phyloP scores from a whole-genome alignment of 192 early-diverging fungal species.

The Coemansia sp. region DNA sequence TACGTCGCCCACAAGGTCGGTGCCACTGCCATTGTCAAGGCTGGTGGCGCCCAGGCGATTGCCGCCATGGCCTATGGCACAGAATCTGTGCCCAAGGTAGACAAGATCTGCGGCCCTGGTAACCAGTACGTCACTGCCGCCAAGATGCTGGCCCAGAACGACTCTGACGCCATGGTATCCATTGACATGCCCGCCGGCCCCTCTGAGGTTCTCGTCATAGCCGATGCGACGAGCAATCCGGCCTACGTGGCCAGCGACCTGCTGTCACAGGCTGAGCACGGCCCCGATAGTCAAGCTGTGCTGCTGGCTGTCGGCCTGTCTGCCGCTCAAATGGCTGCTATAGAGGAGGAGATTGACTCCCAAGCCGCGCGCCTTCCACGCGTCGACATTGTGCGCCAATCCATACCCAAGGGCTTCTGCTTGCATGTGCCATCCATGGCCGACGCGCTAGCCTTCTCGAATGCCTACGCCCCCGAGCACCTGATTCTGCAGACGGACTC shows the following conservation, averaged over 20 bases:
- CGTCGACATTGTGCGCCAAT: constrained; percentile 81
- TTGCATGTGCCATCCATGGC: constrained; percentile 67
- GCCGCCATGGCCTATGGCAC: constrained; percentile 99
- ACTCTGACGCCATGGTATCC: constrained; percentile 86
- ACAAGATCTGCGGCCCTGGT: constrained; percentile 99
- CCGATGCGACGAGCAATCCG: constrained; percentile 79
- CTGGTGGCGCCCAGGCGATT: constrained; percentile 97
- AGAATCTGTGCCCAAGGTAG: constrained; percentile 92
- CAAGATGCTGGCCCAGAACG: constrained; percentile 97
- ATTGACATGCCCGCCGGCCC: constrained; percentile 99
- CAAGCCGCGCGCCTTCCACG: constrained; percentile 87
- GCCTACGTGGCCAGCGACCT: constrained; percentile 94
- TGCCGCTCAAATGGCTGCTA: constrained; percentile 64
- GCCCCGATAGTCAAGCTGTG: constrained; percentile 93
- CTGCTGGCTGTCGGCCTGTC: constrained; percentile 80
- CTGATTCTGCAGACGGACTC: constrained; percentile 89
- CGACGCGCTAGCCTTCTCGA: constrained; percentile 88
- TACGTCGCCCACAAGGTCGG: constrained; percentile 98
- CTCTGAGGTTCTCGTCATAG: constrained; percentile 98
- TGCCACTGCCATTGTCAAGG: constrained; percentile 84
- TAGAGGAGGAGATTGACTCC: constrained; percentile 74
- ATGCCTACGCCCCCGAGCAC: constrained; percentile 97
- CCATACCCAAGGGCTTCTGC: constrained; percentile 83
- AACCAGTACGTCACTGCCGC: constrained; percentile 99
- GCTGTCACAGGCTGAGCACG: constrained; percentile 97